Percentiles rank a stretch among this genome's conserved stretches.
These are phyloP conservation scores for Bacterosira constricta DNA, from an alignment of 108 stramenopile species.

Conservation along the genomic window DNA sequence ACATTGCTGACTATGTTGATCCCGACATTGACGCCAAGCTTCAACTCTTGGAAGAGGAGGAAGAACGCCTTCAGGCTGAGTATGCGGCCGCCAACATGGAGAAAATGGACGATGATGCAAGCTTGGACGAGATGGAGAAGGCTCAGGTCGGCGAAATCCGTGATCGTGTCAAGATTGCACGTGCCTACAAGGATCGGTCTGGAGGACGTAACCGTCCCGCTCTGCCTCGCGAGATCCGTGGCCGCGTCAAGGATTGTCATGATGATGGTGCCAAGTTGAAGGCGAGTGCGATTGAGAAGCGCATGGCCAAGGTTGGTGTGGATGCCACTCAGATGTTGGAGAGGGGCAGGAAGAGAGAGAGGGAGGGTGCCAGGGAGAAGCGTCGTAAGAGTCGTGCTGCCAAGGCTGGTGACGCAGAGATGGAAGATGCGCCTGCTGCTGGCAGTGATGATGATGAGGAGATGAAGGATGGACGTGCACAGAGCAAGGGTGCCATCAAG, in stretches of 20 bases:
- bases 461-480: conserved; percentile 53
- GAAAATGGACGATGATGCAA: conserved; percentile 68
- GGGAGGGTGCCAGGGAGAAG: conserved; percentile 63
- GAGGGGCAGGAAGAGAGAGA: conserved; percentile 66
- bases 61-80: conserved; percentile 82
- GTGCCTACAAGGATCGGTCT: conserved; percentile 59
- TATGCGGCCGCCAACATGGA: conserved; percentile 85
- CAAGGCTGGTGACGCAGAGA: conserved; percentile 26
- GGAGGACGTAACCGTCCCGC: conserved; percentile 71
- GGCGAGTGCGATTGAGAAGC: conserved; percentile 61
- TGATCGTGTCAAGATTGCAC: conserved; percentile 69
- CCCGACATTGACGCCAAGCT: conserved; percentile 90
- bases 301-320: conserved; percentile 72
- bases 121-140: conserved; percentile 81
- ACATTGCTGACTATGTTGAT: conserved; percentile 96
- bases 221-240: conserved; percentile 70
- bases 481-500: conserved; percentile 77
- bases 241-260: conserved; percentile 73
- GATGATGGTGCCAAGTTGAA: conserved; percentile 63
- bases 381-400: conserved; percentile 52
- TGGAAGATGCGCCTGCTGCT: conserved; percentile 26
- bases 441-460: conserved; percentile 47
- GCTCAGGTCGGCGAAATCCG: conserved; percentile 82
- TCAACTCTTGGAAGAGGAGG: conserved; percentile 89
- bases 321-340: conserved; percentile 74